Conservation (phyloP, 345 rosid genomes). For the Citropsis articulata region DNA sequence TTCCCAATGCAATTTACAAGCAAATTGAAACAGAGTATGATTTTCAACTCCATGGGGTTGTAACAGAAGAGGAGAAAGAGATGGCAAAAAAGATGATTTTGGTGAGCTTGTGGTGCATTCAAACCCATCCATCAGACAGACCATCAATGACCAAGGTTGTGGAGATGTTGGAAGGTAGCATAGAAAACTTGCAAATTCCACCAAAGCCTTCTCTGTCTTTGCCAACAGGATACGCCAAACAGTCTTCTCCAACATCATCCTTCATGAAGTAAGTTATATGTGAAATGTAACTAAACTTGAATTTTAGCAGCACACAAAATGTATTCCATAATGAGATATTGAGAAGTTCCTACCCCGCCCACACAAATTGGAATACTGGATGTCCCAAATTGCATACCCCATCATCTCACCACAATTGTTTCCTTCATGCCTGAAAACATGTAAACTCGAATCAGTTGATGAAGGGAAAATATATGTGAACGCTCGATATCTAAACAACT, state of each 20-base stretch:
- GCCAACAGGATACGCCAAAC: neutral
- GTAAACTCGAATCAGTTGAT: neutral
- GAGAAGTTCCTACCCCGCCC: too few relatives aligned
- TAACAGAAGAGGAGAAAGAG: conserved; percentile 11
- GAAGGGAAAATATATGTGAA: neutral
- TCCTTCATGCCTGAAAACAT: neutral
- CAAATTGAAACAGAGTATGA: conserved; percentile 20
- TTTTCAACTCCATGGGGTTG: neutral
- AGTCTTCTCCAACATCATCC: neutral
- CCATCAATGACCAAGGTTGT: conserved; percentile 37
- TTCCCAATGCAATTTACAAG: conserved; percentile 32
- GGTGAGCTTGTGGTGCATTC: conserved; percentile 48
- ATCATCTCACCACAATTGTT: neutral
- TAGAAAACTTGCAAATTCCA: conserved; percentile 5
- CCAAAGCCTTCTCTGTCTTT: conserved; percentile 9
- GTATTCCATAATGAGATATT: neutral
- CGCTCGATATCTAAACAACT: neutral
- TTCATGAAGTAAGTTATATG: neutral
- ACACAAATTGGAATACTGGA: neutral
- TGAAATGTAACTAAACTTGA: neutral
- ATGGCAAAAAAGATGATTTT: conserved; percentile 25
- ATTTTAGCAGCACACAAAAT: neutral
- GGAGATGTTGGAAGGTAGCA: conserved; percentile 31
- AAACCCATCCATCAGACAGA: conserved; percentile 40
- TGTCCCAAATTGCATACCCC: neutral